phyloP scores from a whole-genome alignment of 2,329 filamentous ascomycete species.

The Sporothrix brasiliensis region DNA sequence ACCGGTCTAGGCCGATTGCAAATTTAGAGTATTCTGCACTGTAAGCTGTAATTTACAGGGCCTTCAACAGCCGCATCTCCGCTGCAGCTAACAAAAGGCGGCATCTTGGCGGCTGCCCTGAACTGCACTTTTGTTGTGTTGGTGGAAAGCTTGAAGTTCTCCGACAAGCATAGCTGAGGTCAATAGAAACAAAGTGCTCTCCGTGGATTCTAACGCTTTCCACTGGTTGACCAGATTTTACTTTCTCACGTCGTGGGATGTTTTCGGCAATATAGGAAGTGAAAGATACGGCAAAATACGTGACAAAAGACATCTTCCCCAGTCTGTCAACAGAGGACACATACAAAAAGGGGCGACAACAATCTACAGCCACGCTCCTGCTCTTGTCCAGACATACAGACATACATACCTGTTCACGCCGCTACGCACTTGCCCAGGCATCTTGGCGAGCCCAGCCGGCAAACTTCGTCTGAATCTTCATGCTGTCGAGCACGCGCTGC shows the following conservation, averaged over 20 bases:
- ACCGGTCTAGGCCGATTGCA: conserved; percentile 27
- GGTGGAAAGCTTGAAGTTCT: background rate
- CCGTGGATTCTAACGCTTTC: background rate
- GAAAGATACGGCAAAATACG: no score
- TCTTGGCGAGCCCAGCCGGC: conserved; percentile 52
- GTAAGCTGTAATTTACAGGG: background rate
- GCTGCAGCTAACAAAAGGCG: background rate
- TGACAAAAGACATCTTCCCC: no score
- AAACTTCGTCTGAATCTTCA: conserved; percentile 68
- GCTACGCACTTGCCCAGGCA: conserved; percentile 30
- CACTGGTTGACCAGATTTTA: background rate
- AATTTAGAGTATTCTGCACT: background rate
- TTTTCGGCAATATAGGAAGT: no score
- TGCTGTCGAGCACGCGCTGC: conserved; percentile 69
- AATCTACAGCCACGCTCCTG: background rate
- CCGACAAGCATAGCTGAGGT: background rate
- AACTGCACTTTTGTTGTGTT: background rate
- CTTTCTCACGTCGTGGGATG: no score
- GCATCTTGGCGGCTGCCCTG: conserved; percentile 1
- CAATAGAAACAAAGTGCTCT: background rate
- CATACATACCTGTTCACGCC: conserved; percentile 1
- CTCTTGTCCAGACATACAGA: background rate
- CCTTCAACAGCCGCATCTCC: background rate
- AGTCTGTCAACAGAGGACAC: background rate
- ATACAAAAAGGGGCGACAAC: background rate